Base-by-base conservation (phyloP, 2,329 filamentous ascomycete species). In the Leptographium radiaticola region DNA sequence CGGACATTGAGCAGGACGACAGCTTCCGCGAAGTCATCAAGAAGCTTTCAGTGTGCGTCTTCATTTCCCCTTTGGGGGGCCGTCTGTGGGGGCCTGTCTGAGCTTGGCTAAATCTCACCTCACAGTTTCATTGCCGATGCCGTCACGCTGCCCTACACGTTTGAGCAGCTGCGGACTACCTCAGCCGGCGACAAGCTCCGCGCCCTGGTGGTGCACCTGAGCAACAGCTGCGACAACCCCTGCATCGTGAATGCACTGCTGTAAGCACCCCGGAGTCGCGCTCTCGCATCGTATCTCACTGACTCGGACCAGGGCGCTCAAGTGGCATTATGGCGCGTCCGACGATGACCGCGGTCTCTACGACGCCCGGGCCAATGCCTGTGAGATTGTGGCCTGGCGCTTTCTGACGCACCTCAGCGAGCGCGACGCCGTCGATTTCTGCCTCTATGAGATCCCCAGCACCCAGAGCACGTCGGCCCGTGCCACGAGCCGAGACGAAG, bases 301-400 rank as follows among this genome's bases (percentile, higher is more conserved):
- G 20, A 40, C 33, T 15, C 4, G 3, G 1, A 3, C 15, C 54
- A 88, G 85, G 49, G 85, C 84, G 1, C 71, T 89, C 34, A 86
- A 85, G 63, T 87, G 84, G 74, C 85, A 90, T 63, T 91, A 82
- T 62, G 71, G 84, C 57, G 71, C 77, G 30, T 75, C 79, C 13
- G 71, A 75, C 38, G 83, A 86, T 57, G 73, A 85, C 55, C 79
- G 80, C 56, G 81, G 81, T 5, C 69, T 90, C 36, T 80, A 81
- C 55, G 78, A 85, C 55, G 79, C 84, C 15, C 76, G 86, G 53
- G 84, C 84, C 20, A 79, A 81, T 63, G 86, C 84, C 33, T 90
- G 86, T 63, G 87, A 91, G 69, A 86, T 89, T 57, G 84, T 89
- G 15, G 87, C 87, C 40, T 89, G 86, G 84, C 79, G 86, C 42